Base-by-base conservation (phyloP, 2,329 filamentous ascomycete genomes). In the Colletotrichum ledebouriae region DNA sequence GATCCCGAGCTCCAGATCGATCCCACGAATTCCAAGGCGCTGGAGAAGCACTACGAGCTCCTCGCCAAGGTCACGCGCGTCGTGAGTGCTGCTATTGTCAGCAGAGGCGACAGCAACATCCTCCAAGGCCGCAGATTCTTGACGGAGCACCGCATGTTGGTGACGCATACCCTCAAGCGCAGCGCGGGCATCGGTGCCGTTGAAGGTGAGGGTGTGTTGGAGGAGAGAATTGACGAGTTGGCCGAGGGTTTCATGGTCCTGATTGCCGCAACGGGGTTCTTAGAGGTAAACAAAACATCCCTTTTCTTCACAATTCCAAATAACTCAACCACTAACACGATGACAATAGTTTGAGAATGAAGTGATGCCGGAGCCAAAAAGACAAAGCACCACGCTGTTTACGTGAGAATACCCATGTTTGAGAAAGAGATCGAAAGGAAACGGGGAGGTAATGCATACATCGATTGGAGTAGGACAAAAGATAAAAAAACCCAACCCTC, bases 1-100 rank as follows among this genome's bases (percentile, higher is more conserved):
- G 96, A 99, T 77, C 96, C 96, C 0, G 96, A 99, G 78, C 89
- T 99, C 62, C 94, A 97, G 69, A 89, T 94, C 80, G 89, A 93
- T 72, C 87, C 90, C 63, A 86, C 90, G 62, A 90, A 94, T 73
- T 83, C 88, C 3, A 84, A 86, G 66, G 91, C 93, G 3, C 85
- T 97, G 20, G 88, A 90, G 71, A 91, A 90, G 75, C 97, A 97
- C 80, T 98, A 97, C 79, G 87, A 90, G 55, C 86, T 99, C 6
- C 88, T 99, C 15, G 88, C 93, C 42, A 89, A 92, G 63, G 87
- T 97, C 9, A 86, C 96, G 42, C 90, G 94, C 59, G 90, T 99
- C 67, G 87, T 99, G 64, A 91, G 91, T 56, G 91, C 93, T 4
- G 91, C 93, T 1, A 89, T 98, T 13, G 86, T 98, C 56, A 92